Conservation (phyloP, 2,329 filamentous ascomycete species). For the Sarocladium brachiariae region DNA sequence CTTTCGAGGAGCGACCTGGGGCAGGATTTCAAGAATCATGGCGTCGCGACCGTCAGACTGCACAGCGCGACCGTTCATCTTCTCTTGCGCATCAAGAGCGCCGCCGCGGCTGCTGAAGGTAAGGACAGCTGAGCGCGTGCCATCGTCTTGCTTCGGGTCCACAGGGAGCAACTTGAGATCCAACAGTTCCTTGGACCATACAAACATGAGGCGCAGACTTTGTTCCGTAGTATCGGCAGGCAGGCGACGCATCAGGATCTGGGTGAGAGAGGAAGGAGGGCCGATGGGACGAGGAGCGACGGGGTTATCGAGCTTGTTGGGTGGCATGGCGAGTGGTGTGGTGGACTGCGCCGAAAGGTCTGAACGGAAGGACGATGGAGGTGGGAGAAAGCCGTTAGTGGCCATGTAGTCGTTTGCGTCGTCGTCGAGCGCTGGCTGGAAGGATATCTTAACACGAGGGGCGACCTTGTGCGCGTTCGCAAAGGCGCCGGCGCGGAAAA, state of each 20-base stretch:
- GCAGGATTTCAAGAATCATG: slow-evolving; percentile 52
- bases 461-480: neutral
- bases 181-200: slow-evolving; percentile 50
- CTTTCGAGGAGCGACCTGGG: neutral
- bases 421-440: neutral
- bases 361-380: slow-evolving; percentile 32
- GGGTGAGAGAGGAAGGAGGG: slow-evolving; percentile 29
- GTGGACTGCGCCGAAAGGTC: slow-evolving; percentile 24
- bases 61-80: slow-evolving; percentile 49
- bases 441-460: neutral
- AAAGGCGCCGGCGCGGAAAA: neutral
- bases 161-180: slow-evolving; percentile 43
- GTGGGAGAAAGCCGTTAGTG: slow-evolving; percentile 34
- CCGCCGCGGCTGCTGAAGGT: slow-evolving; percentile 46
- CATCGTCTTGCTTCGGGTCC: slow-evolving; percentile 42
- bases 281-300: slow-evolving; percentile 24
- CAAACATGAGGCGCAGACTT: slow-evolving; percentile 48
- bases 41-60: slow-evolving; percentile 39
- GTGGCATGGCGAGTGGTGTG: slow-evolving; percentile 26
- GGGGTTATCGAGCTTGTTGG: neutral
- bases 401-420: slow-evolving; percentile 30
- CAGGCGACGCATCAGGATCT: slow-evolving; percentile 46
- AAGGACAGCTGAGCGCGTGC: slow-evolving; percentile 45
- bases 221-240: slow-evolving; percentile 48
- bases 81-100: slow-evolving; percentile 49